Evolutionary conservation across 2,329 filamentous ascomycete species (phyloP).

Genomic region (Calonectria montana): DNA sequence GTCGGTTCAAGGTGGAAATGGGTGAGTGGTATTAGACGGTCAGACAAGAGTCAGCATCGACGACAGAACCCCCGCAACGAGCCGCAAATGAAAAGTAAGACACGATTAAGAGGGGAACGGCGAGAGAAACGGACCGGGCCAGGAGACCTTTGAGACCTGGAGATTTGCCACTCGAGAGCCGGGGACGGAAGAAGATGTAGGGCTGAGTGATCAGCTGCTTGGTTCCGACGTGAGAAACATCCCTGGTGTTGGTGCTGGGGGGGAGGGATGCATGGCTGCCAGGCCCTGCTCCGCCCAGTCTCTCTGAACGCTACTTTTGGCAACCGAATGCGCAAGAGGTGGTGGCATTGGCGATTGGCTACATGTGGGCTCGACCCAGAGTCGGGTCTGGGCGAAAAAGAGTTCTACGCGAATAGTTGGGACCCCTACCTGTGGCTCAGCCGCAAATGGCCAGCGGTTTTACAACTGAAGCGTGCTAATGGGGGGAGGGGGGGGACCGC

Average conservation of each 20-base stretch:
- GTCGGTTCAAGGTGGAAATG: constrained; percentile 8
- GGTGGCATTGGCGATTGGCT: constrained; percentile 25
- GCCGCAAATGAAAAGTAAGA: constrained; percentile 22
- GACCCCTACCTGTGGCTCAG: constrained; percentile 14
- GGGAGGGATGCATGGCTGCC: constrained; percentile 15
- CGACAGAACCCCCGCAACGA: constrained; percentile 19
- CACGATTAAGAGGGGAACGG: constrained; percentile 10
- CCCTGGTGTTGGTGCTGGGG: neutral
- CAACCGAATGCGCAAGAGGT: constrained; percentile 25
- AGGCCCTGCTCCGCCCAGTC: constrained; percentile 20
- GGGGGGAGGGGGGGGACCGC: neutral
- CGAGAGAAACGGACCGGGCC: constrained; percentile 8
- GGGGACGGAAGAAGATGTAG: constrained; percentile 24
- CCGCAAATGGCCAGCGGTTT: constrained; percentile 8
- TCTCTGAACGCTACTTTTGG: constrained; percentile 29
- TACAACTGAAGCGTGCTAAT: constrained; percentile 9
- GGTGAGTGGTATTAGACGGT: constrained; percentile 18
- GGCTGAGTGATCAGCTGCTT: constrained; percentile 41
- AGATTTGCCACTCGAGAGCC: constrained; percentile 19
- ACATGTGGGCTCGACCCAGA: constrained; percentile 14
- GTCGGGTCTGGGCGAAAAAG: neutral
- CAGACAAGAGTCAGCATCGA: constrained; percentile 15
- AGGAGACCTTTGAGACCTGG: constrained; percentile 10
- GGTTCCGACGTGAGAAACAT: constrained; percentile 6
- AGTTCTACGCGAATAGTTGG: constrained; percentile 4